Evolutionary conservation across 1,284 basidiomycete genomes (phyloP).

Genomic region (Macrocystidia cucumis): DNA sequence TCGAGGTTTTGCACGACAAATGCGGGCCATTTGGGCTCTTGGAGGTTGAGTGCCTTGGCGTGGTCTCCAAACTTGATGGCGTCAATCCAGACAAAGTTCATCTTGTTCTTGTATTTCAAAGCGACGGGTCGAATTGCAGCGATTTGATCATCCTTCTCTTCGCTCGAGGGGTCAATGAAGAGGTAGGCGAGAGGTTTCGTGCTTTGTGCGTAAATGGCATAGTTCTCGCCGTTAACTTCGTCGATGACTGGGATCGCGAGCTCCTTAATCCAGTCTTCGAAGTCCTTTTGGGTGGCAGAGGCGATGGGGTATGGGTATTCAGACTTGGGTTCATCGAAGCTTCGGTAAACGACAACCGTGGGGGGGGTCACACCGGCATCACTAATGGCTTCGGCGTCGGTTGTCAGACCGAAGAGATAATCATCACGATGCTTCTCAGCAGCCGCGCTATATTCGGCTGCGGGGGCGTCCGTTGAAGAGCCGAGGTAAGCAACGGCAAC

Average conservation of each 20-base stretch:
- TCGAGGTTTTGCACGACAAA: conserved; percentile 90
- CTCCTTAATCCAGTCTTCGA: conserved; percentile 76
- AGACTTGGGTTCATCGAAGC: conserved; percentile 82
- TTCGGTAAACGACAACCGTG: conserved; percentile 87
- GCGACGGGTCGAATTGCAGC: conserved; percentile 74
- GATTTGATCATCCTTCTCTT: conserved; percentile 61
- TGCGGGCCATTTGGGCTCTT: conserved; percentile 81
- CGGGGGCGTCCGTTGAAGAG: conserved; percentile 58
- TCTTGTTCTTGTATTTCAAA: conserved; percentile 72
- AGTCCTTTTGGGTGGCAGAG: conserved; percentile 49
- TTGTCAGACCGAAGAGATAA: conserved; percentile 86
- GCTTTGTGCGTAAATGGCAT: conserved; percentile 77
- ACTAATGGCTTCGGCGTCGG: conserved; percentile 62
- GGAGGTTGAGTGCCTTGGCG: conserved; percentile 89
- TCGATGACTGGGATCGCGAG: conserved; percentile 88
- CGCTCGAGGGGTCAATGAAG: conserved; percentile 81
- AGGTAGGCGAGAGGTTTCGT: conserved; percentile 90
- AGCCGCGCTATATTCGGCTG: conserved; percentile 66
- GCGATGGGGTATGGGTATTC: conserved; percentile 64
- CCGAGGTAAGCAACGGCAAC: conserved; percentile 85
- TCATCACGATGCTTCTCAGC: conserved; percentile 89
- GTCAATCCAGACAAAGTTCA: conserved; percentile 99
- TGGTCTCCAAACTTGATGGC: conserved; percentile 93
- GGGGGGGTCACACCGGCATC: conserved; percentile 74
- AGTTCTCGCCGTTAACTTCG: conserved; percentile 95